Evolutionary conservation across 2,329 filamentous ascomycete genomes (phyloP).

Genomic region (Aspergillus latus): DNA sequence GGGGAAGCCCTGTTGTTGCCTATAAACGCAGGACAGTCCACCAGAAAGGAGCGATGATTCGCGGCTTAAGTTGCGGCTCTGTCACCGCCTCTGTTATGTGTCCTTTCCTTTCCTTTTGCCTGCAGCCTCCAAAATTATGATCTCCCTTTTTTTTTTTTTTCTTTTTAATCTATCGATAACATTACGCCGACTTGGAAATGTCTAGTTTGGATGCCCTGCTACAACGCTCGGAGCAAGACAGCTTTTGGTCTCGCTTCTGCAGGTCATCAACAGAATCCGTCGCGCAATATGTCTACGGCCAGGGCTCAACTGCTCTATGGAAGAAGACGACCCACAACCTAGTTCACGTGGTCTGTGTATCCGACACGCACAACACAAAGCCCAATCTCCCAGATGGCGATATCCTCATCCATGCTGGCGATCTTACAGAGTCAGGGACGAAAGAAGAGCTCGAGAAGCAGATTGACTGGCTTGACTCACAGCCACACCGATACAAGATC

Average conservation of each 20-base stretch:
- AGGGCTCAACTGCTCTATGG: background rate
- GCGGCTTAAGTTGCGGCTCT: too few species aligned
- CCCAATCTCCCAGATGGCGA: constrained; percentile 33
- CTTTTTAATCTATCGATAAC: too few species aligned
- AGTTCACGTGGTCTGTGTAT: constrained; percentile 20
- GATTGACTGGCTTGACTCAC: constrained; percentile 70
- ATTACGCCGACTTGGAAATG: too few species aligned
- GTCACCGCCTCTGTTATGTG: too few species aligned
- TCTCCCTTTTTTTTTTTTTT: too few species aligned
- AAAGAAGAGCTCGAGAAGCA: constrained; percentile 68
- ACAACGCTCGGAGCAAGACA: background rate
- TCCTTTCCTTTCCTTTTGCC: too few species aligned
- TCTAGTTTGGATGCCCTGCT: background rate
- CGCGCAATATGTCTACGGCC: background rate
- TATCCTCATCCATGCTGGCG: constrained; percentile 44
- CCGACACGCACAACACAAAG: constrained; percentile 32
- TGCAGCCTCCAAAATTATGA: too few species aligned
- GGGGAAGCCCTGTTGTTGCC: too few species aligned
- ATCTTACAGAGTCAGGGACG: constrained; percentile 61
- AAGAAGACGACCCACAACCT: background rate
- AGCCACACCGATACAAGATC: constrained; percentile 73
- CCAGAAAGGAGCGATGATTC: too few species aligned
- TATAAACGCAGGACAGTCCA: too few species aligned
- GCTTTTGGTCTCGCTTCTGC: background rate
- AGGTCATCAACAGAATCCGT: background rate